Conservation (phyloP, 306 rosid species). For the Albizia julibrissin region DNA sequence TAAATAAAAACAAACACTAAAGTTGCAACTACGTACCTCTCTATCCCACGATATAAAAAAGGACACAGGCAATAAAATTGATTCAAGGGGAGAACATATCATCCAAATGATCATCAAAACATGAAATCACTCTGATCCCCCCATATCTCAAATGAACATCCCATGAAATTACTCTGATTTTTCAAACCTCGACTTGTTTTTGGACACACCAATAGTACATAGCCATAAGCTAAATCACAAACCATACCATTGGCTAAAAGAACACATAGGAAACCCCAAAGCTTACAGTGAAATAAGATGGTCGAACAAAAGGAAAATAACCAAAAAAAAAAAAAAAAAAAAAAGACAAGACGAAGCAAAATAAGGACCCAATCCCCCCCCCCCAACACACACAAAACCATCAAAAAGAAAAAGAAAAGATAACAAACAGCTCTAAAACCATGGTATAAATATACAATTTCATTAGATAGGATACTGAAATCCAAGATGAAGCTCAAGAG, state of each 20-base stretch:
- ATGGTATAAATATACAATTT: slow-evolving; percentile 19
- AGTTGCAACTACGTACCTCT: slow-evolving; percentile 1
- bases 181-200: slow-evolving; percentile 2
- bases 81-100: slow-evolving; percentile 8
- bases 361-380: background rate
- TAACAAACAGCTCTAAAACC: slow-evolving; percentile 21
- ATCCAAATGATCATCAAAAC: background rate
- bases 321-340: slow-evolving; percentile 5
- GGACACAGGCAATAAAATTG: background rate
- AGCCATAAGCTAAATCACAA: slow-evolving; percentile 27
- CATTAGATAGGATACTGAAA: slow-evolving; percentile 87
- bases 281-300: slow-evolving; percentile 21
- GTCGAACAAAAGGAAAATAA: background rate
- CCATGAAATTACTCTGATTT: background rate
- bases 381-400: too few species aligned
- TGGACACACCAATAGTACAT: slow-evolving; percentile 27
- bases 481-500: slow-evolving; percentile 99
- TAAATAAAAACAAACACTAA: slow-evolving; percentile 7
- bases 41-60: slow-evolving; percentile 8
- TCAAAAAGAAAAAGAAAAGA: background rate
- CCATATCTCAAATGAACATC: background rate
- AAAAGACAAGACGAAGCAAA: background rate
- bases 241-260: slow-evolving; percentile 5
- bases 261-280: slow-evolving; percentile 10
- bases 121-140: background rate